A percentile compares a stretch with the other conserved stretches of the same genome.
Evolutionary conservation across 805 yeast genomes (phyloP).

Genomic region (Zygotorulaspora danielsina): DNA sequence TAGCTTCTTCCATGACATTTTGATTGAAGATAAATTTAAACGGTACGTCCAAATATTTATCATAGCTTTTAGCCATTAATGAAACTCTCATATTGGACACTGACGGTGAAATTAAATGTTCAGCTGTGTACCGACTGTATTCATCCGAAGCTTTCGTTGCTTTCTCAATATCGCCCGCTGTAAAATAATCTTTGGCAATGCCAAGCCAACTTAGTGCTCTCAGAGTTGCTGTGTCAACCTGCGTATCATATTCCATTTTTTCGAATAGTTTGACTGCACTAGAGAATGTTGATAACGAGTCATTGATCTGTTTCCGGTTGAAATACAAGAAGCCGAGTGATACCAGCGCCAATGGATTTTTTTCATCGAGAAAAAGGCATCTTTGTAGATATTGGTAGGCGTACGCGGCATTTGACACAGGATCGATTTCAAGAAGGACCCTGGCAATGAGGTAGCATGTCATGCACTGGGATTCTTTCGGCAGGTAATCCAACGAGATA

Average conservation of each 20-base stretch:
- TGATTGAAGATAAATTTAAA: background rate
- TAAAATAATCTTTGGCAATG: slow-evolving; percentile 26
- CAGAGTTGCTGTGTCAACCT: slow-evolving; percentile 7
- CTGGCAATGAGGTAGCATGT: slow-evolving; percentile 22
- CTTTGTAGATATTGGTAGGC: slow-evolving; percentile 23
- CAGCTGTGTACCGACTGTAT: slow-evolving; percentile 7
- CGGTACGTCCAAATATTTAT: background rate
- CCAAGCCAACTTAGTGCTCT: slow-evolving; percentile 32
- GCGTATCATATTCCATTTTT: slow-evolving; percentile 1
- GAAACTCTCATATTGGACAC: background rate
- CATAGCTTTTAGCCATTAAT: background rate
- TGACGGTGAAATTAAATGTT: background rate
- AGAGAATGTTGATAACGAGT: slow-evolving; percentile 63
- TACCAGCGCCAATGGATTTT: slow-evolving; percentile 56
- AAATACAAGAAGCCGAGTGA: slow-evolving; percentile 60
- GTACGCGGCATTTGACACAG: slow-evolving; percentile 12
- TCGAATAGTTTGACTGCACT: slow-evolving; percentile 50
- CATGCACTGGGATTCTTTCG: slow-evolving; percentile 8
- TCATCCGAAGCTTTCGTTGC: slow-evolving; percentile 24
- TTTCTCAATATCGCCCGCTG: slow-evolving; percentile 17
- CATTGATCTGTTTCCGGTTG: slow-evolving; percentile 55
- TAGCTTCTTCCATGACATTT: background rate
- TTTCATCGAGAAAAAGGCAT: slow-evolving; percentile 17
- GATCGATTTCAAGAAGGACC: slow-evolving; percentile 12
- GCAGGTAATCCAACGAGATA: slow-evolving; percentile 7